These are phyloP conservation scores for Pythium phragmitis DNA, from an alignment of 352 stramenopile species.

Conservation along the genomic window DNA sequence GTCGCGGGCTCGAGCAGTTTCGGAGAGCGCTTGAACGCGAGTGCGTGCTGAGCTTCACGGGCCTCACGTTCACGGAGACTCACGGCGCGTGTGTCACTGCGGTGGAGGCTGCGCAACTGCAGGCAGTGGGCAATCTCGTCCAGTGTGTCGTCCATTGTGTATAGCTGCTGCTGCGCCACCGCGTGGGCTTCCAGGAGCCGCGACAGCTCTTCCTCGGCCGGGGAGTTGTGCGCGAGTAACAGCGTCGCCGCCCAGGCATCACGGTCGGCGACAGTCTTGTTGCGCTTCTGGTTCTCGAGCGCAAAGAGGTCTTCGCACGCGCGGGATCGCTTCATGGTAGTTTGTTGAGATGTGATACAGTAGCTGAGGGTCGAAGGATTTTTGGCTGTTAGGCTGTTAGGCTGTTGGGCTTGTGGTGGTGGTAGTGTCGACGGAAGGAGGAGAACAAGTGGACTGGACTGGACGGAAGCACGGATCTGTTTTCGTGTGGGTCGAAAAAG, in stretches of 20 bases:
- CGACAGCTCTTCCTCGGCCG: slow-evolving; percentile 22
- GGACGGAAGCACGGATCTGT: too few relatives aligned
- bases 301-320: slow-evolving; percentile 68
- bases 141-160: not conserved
- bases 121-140: slow-evolving; percentile 15
- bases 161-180: slow-evolving; percentile 3
- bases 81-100: slow-evolving; percentile 17
- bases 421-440: not conserved
- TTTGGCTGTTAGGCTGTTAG: not conserved
- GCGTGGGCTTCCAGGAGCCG: slow-evolving; percentile 20
- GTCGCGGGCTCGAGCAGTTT: slow-evolving; percentile 19
- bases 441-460: too few relatives aligned
- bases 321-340: slow-evolving; percentile 62
- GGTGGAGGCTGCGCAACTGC: not conserved
- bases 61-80: slow-evolving; percentile 17
- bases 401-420: not conserved
- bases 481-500: not conserved
- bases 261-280: slow-evolving; percentile 20
- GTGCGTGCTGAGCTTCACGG: slow-evolving; percentile 20
- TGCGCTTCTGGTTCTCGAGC: slow-evolving; percentile 40
- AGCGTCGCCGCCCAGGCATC: slow-evolving; percentile 7
- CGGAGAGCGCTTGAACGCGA: slow-evolving; percentile 19
- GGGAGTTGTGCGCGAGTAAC: slow-evolving; percentile 16
- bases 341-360: too few relatives aligned
- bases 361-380: too few relatives aligned